Conservation (phyloP, 1,139 yeast species). For the Zygosaccharomyces pseudobailii region DNA sequence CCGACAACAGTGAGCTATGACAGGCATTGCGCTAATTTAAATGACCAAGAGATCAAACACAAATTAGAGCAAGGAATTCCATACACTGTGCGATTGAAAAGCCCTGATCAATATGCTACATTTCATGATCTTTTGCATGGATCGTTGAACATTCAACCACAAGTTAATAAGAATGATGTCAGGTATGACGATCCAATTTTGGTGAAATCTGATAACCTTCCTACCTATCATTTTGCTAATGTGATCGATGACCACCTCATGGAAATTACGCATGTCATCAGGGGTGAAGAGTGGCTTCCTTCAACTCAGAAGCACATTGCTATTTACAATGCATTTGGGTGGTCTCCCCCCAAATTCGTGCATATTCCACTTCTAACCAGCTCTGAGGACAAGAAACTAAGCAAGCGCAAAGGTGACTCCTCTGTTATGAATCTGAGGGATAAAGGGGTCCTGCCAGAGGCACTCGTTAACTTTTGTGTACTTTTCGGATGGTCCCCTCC, state of each 20-base stretch:
- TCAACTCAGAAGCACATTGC: slow-evolving; percentile 95
- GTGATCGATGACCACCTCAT: slow-evolving; percentile 92
- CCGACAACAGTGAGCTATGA: slow-evolving; percentile 94
- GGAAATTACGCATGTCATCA: slow-evolving; percentile 86
- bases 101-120: slow-evolving; percentile 66
- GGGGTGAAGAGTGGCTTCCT: slow-evolving; percentile 98
- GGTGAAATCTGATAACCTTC: slow-evolving; percentile 85
- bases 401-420: slow-evolving; percentile 80
- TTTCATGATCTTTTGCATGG: slow-evolving; percentile 79
- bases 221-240: slow-evolving; percentile 95
- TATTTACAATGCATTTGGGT: slow-evolving; percentile 77
- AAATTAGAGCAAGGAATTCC: slow-evolving; percentile 34
- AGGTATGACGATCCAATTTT: slow-evolving; percentile 88
- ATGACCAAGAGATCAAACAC: slow-evolving; percentile 40
- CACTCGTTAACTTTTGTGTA: slow-evolving; percentile 80
- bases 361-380: slow-evolving; percentile 88
- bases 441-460: slow-evolving; percentile 76
- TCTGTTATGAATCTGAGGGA: slow-evolving; percentile 58
- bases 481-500: slow-evolving; percentile 94
- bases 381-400: slow-evolving; percentile 67
- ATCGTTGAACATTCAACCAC: slow-evolving; percentile 68
- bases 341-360: slow-evolving; percentile 76
- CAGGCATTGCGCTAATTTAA: slow-evolving; percentile 57
- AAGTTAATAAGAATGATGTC: slow-evolving; percentile 60
- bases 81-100: slow-evolving; percentile 54